These are phyloP conservation scores for Schizothecium vesticola DNA, from an alignment of 495 filamentous ascomycete genomes.

Conservation along the genomic window DNA sequence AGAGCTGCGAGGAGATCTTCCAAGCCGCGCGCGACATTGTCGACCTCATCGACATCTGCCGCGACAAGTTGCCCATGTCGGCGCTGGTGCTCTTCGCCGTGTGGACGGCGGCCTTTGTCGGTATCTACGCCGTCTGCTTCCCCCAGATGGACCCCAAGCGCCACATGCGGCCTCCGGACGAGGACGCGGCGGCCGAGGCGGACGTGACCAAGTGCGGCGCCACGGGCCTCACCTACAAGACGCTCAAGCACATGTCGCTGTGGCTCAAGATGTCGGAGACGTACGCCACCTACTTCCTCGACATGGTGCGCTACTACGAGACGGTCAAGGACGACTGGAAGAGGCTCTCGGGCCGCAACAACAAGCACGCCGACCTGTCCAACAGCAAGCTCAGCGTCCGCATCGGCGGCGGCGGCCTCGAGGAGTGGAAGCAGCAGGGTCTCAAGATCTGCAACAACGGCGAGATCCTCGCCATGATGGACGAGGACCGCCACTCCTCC, in stretches of 20 bases:
- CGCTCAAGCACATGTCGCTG: constrained; percentile 54
- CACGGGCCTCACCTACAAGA: constrained; percentile 36
- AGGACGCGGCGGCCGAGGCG: constrained; percentile 15
- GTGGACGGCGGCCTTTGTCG: constrained; percentile 70
- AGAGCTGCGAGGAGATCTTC: constrained; percentile 70
- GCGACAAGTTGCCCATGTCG: constrained; percentile 71
- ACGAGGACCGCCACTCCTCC: constrained; percentile 28
- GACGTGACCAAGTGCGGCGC: constrained; percentile 30
- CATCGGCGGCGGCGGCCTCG: constrained; percentile 57
- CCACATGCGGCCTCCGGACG: constrained; percentile 43
- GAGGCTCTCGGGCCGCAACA: constrained; percentile 25
- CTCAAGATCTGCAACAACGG: constrained; percentile 39
- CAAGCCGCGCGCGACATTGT: constrained; percentile 67
- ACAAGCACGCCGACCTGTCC: not conserved
- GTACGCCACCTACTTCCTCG: constrained; percentile 62
- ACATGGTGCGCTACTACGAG: constrained; percentile 63
- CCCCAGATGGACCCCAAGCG: constrained; percentile 70
- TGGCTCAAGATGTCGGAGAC: constrained; percentile 66
- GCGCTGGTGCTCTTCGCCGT: constrained; percentile 75
- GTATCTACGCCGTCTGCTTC: constrained; percentile 68
- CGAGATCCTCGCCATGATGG: constrained; percentile 26
- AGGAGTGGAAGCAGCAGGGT: constrained; percentile 57
- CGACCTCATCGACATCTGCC: constrained; percentile 66
- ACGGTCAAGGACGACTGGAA: constrained; percentile 57
- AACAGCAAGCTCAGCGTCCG: constrained; percentile 38